Conservation (phyloP, 1,284 basidiomycete genomes). For the Naganishia cerealis region DNA sequence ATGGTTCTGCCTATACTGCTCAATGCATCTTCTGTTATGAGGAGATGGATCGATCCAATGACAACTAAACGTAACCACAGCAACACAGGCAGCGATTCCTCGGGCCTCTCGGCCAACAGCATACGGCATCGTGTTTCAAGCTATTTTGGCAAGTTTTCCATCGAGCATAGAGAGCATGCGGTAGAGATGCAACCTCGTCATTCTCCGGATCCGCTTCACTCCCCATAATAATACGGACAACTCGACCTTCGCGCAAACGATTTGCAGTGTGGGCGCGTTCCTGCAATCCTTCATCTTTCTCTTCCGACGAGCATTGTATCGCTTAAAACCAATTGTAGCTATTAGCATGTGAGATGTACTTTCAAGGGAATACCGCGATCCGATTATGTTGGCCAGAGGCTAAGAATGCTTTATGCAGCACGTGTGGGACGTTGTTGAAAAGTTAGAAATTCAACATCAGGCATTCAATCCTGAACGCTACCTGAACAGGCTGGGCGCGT, state of each 20-base stretch:
- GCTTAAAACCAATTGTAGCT: too few species aligned
- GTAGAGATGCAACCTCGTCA: slow-evolving; percentile 10
- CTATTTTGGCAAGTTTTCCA: slow-evolving; percentile 19
- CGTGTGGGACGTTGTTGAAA: too few species aligned
- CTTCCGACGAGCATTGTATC: too few species aligned
- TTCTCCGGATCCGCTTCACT: background rate
- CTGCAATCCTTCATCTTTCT: too few species aligned
- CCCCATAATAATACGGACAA: background rate
- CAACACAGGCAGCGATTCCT: slow-evolving; percentile 9
- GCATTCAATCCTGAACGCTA: too few species aligned
- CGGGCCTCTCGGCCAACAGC: slow-evolving; percentile 2
- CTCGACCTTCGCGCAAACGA: too few species aligned
- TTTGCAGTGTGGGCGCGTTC: too few species aligned
- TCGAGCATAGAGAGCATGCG: slow-evolving; percentile 24
- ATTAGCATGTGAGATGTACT: too few species aligned
- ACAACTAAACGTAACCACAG: background rate
- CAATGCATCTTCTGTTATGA: slow-evolving; percentile 22
- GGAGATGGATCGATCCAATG: slow-evolving; percentile 28
- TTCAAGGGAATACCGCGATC: too few species aligned
- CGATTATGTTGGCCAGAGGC: too few species aligned
- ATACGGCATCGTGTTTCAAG: slow-evolving; percentile 9
- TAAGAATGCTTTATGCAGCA: too few species aligned
- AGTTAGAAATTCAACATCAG: too few species aligned
- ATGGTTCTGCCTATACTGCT: slow-evolving; percentile 20
- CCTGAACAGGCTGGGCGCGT: background rate